Conservation (phyloP, 371 early-diverging fungal species). For the Apophysomyces sp. region DNA sequence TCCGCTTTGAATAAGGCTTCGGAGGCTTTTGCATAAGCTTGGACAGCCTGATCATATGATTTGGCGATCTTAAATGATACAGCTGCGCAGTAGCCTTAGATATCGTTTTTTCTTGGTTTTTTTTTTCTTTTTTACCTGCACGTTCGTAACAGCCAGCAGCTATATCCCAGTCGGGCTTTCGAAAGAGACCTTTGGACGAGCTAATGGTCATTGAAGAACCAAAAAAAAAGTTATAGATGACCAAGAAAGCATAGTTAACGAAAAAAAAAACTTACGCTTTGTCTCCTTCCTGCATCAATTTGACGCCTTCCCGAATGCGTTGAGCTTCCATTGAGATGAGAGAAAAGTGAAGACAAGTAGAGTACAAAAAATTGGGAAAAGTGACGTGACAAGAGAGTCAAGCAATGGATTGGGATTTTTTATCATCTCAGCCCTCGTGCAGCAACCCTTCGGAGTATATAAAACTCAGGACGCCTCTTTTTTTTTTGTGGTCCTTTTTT, state of each 20-base stretch:
- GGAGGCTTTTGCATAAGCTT: slow-evolving; percentile 74
- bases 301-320: slow-evolving; percentile 60
- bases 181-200: slow-evolving; percentile 69
- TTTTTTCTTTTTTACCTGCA: slow-evolving; percentile 60
- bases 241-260: no score
- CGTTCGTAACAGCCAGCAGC: slow-evolving; percentile 82
- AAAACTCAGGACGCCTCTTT: no score
- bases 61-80: slow-evolving; percentile 73
- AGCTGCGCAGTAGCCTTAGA: slow-evolving; percentile 33
- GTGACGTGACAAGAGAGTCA: not conserved
- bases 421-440: not conserved
- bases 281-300: slow-evolving; percentile 66
- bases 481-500: no score
- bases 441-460: not conserved
- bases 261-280: slow-evolving; percentile 53
- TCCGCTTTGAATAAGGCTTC: slow-evolving; percentile 72
- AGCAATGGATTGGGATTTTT: no score
- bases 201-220: slow-evolving; percentile 29
- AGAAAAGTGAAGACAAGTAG: not conserved
- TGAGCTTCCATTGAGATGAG: slow-evolving; percentile 46
- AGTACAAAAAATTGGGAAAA: not conserved
- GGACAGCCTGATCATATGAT: slow-evolving; percentile 75
- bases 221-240: not conserved
- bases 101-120: not conserved
- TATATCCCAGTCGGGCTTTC: slow-evolving; percentile 89